Base-by-base conservation (phyloP, 805 yeast species). In the Lipomyces sp. region DNA sequence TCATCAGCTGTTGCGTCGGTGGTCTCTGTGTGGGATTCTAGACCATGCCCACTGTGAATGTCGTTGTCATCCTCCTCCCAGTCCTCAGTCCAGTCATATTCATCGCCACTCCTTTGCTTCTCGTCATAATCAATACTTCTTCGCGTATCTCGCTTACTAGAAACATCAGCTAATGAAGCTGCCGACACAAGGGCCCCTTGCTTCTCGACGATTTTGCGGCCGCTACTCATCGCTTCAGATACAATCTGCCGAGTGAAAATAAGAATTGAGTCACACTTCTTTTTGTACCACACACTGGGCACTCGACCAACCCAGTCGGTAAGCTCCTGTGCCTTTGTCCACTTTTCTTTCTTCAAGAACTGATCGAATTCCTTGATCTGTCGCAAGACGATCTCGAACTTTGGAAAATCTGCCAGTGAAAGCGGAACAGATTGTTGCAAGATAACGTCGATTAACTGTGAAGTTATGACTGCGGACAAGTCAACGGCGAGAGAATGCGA, bases 71-170 rank as follows among this genome's bases (percentile, higher is more conserved):
- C 64, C 2, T 62, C 62, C 13, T 54, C 71, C 71, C 71, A 69
- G 39, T 62, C 63, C 13, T 68, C 71, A 39, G 64, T 60, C 71
- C 71, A 67, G 29, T 60, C 72, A 59, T 64, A 58, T 30, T 61
- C 69, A 4, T 58, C 64, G 13, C 59, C 15, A 15, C 57, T 34
- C 7, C 33, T 62, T n/a, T 54, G 37, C 15, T 53, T n/a, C 57
- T 15, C 45, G 11, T 24, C 58, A 29, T 42, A 57, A 13, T 30
- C 59, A 45, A 58, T 8, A 34, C 48, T 15, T n/a, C 48, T 42
- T 15, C 54, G 5, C 13, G 59, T 24, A n/a, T 37, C 37, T 39
- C 58, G 10, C 8, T 55, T 34, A 33, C 29, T 33, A 4, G 57
- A 32, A 10, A 18, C 39, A 34, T 56, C 62, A 34, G 61, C 53